Base-by-base conservation (phyloP, 2,329 filamentous ascomycete genomes). In the Neobulgaria alba region DNA sequence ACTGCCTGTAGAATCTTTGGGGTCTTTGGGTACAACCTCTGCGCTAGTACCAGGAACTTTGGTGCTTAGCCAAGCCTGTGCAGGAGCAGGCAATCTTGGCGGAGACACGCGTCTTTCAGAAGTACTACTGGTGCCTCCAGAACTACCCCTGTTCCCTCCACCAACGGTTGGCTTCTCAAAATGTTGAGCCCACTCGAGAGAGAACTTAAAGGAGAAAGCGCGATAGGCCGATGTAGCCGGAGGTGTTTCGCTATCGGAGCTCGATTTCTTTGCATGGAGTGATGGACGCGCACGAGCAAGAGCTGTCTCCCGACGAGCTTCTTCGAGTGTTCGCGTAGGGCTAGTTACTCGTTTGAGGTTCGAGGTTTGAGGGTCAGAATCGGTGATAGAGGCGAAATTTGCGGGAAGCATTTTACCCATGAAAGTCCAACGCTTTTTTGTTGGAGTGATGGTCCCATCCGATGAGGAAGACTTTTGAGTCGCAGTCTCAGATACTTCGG, bases 201-300 rank as follows among this genome's bases (percentile, higher is more conserved):
- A 77, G 55, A 89, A 89, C 47, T 80, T 84, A 67, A 89, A 89
- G 45, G 77, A 71, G 54, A 76, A 86, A 10, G 54, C 50, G n/a
- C 56, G 54, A 36, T 60, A 51, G 8, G 41, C 50, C 2, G 48
- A 48, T 71, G 67, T 57, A 71, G 63, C 57, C 73, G 63, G 50
- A 4, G 71, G 63, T 0, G 75, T 74, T 2, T 71, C 67, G 7
- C 73, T 77, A 2, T 72, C 67, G 4, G 74, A 75, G 12, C 73
- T 76, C 19, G 72, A 73, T 10, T 63, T 63, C 39, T 76, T 72
- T 2, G 69, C 69, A 10, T 65, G 60, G 1, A 68, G 57, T 55
- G 15, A 49, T 45, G 29, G 59, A 53, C 30, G 58, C 44, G 12
- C 58, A 16, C 69, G 64, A 2, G 67, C 57, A n/a, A 67, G 61